Conservation (phyloP, 257 asterid species). For the Rauvolfia tetraphylla region DNA sequence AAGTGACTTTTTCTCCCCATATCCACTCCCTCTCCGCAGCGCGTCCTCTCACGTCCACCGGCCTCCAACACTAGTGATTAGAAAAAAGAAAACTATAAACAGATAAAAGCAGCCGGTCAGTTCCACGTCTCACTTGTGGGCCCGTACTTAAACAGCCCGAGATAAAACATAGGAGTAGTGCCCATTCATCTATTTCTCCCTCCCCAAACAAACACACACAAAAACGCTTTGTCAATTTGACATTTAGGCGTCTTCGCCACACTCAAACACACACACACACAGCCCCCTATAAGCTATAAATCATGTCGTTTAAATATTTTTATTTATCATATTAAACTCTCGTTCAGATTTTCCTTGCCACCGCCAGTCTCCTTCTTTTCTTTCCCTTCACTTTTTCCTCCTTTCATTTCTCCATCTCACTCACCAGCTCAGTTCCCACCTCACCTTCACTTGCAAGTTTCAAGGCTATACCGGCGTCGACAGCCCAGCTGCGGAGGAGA, state of each 20-base stretch:
- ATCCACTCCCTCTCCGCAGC: not conserved
- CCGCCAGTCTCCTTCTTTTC: conserved; percentile 36
- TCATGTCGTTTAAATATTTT: conserved; percentile 37
- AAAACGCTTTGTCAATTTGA: conserved; percentile 26
- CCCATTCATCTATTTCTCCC: not conserved
- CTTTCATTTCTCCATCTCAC: conserved; percentile 22
- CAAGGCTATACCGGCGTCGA: not conserved
- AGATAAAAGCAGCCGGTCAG: not conserved
- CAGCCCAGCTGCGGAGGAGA: not conserved
- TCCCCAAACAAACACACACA: not conserved
- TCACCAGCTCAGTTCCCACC: not conserved
- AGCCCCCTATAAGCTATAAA: conserved; percentile 13
- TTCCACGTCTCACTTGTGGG: conserved; percentile 19
- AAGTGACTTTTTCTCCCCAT: not conserved
- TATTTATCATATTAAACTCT: conserved; percentile 21
- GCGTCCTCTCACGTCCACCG: conserved; percentile 10
- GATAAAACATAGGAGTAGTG: conserved; percentile 5
- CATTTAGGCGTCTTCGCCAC: conserved; percentile 25
- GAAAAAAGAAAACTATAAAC: no score
- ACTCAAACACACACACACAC: conserved; percentile 7
- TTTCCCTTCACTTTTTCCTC: conserved; percentile 15
- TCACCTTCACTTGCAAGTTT: not conserved
- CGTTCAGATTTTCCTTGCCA: conserved; percentile 53
- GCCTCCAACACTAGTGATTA: not conserved
- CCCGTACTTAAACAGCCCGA: conserved; percentile 4